Conservation (phyloP, 345 rosid genomes). For the Clausena lansium region DNA sequence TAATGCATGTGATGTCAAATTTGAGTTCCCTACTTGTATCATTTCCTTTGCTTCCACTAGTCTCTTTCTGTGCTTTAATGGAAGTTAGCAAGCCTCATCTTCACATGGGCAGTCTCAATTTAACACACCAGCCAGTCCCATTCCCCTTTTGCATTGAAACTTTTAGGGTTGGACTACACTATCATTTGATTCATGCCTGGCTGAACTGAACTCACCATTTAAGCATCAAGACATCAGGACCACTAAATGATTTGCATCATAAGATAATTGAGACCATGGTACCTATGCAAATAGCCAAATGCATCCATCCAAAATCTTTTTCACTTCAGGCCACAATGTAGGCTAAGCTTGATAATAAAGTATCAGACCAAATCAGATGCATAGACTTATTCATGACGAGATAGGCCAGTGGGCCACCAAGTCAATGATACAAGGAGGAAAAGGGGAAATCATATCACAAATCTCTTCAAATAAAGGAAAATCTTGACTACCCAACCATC, state of each 20-base stretch:
- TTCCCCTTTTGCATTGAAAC: neutral
- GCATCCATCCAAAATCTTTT: neutral
- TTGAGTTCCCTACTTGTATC: constrained; percentile 21
- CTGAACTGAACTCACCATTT: constrained; percentile 5
- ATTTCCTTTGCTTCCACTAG: constrained; percentile 22
- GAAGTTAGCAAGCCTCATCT: constrained; percentile 14
- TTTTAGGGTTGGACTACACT: neutral
- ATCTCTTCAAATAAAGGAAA: constrained; percentile 16
- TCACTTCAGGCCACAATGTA: constrained; percentile 14
- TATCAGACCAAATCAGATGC: constrained; percentile 14
- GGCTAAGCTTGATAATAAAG: neutral
- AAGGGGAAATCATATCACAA: constrained; percentile 18
- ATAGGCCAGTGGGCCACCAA: constrained; percentile 28
- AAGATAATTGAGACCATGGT: constrained; percentile 11
- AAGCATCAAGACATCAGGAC: constrained; percentile 13
- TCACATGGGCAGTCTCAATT: constrained; percentile 26
- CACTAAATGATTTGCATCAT: constrained; percentile 19
- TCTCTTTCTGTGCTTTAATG: constrained; percentile 25
- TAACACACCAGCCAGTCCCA: constrained; percentile 15
- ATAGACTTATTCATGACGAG: constrained; percentile 16
- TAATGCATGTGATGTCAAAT: constrained; percentile 39
- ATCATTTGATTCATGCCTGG: neutral
- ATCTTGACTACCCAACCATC: constrained; percentile 4
- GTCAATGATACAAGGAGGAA: constrained; percentile 30
- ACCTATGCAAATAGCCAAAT: neutral